Percentiles rank a stretch among this genome's conserved stretches.
Evolutionary conservation across 1,284 basidiomycete genomes (phyloP).

Genomic region (Xerocomus amazonicus): DNA sequence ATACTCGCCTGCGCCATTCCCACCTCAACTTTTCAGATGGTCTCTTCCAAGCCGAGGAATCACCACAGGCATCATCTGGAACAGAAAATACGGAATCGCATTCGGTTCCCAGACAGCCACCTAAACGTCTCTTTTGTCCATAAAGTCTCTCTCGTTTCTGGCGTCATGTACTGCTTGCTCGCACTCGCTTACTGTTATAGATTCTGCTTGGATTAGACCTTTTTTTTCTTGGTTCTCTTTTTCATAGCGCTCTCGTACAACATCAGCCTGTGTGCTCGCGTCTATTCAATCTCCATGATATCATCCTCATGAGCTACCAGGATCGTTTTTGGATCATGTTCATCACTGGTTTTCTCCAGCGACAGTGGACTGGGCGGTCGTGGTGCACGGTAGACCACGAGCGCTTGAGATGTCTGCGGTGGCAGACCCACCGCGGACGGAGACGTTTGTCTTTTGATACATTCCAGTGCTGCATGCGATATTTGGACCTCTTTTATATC

Average conservation of each 20-base stretch:
- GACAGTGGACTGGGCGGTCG: conserved; percentile 19
- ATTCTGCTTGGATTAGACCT: conserved; percentile 13
- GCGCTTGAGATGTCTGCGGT: conserved; percentile 42
- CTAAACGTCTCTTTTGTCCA: conserved; percentile 12
- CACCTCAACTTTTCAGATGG: conserved; percentile 45
- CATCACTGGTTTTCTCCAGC: neutral
- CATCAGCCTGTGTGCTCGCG: neutral
- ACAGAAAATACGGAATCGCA: conserved; percentile 44
- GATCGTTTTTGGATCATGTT: conserved; percentile 1
- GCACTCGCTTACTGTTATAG: conserved; percentile 18
- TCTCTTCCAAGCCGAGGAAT: conserved; percentile 39
- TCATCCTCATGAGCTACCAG: conserved; percentile 37
- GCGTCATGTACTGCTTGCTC: neutral
- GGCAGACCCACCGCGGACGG: conserved; percentile 20
- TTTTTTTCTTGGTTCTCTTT: neutral
- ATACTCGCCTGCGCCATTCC: conserved; percentile 61
- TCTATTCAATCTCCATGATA: conserved; percentile 58
- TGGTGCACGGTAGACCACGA: conserved; percentile 56
- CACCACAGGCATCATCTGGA: conserved; percentile 27
- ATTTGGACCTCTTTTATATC: conserved; percentile 29
- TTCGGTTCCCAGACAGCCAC: conserved; percentile 39
- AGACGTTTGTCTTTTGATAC: conserved; percentile 34
- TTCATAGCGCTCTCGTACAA: neutral
- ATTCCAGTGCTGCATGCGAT: conserved; percentile 47
- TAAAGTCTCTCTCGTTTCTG: neutral